phyloP scores from a whole-genome alignment of 371 early-diverging fungal species.

The Syncephalastrum monosporum region DNA sequence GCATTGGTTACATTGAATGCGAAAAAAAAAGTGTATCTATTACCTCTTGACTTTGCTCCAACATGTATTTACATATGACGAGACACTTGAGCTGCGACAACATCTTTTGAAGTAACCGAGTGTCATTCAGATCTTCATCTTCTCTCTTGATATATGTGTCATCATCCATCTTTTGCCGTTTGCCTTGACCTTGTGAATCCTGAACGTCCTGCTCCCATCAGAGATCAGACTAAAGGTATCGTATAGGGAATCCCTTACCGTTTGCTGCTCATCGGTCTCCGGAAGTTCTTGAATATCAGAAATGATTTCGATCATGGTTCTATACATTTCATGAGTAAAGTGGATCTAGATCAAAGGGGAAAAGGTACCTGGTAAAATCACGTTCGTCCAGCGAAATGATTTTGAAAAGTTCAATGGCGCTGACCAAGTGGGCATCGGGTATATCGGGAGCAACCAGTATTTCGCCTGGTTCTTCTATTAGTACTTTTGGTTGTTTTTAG shows the following conservation, averaged over 20 bases:
- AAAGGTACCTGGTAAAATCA: slow-evolving; percentile 77
- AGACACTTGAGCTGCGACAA: slow-evolving; percentile 70
- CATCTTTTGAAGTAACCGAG: slow-evolving; percentile 37
- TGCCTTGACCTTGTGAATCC: slow-evolving; percentile 11
- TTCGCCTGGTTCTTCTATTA: slow-evolving; percentile 41
- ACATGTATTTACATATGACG: slow-evolving; percentile 68
- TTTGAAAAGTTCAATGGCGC: slow-evolving; percentile 70
- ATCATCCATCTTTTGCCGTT: slow-evolving; percentile 18
- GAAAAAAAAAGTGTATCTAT: background rate
- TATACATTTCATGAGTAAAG: slow-evolving; percentile 9
- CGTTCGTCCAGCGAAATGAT: slow-evolving; percentile 75
- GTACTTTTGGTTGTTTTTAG: background rate
- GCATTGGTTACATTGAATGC: background rate
- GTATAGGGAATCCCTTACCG: no score
- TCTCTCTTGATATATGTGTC: slow-evolving; percentile 19
- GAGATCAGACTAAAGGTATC: no score
- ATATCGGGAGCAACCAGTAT: slow-evolving; percentile 71
- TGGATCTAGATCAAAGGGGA: background rate
- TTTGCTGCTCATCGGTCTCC: slow-evolving; percentile 7
- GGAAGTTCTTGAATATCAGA: slow-evolving; percentile 37
- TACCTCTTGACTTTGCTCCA: slow-evolving; percentile 72
- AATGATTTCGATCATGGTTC: slow-evolving; percentile 77
- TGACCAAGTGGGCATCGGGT: slow-evolving; percentile 68
- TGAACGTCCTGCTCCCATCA: background rate
- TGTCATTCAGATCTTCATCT: slow-evolving; percentile 36